Evolutionary conservation across 805 yeast genomes (phyloP), one percentile per base, ranked within the genome.

Genomic region (Sugiyamaella floridensis): DNA sequence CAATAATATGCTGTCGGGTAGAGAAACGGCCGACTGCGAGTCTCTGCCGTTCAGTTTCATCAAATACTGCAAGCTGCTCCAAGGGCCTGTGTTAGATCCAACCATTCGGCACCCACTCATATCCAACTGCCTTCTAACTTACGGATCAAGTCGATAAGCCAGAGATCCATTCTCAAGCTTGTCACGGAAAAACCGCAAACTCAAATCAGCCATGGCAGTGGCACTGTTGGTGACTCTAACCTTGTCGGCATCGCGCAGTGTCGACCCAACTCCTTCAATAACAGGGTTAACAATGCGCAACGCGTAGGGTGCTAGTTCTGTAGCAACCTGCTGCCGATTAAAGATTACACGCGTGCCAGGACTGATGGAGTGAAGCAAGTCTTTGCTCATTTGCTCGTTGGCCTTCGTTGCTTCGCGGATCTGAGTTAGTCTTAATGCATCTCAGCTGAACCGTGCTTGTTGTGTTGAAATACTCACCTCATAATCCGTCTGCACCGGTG

Each of bases 301-400:
- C 2, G 57, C 49, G 41, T 64, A 66, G 4, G 74, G 72, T 19
- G 62, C 55, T n/a, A 67, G 51, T 49, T 70, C 74, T 4, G 55
- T 43, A n/a, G 60, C 43, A 5, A 59, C 47, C 11, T 51, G 41
- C 1, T 19, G 40, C 26, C 48, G 49, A 14, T 44, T 53, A 43
- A 53, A 60, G 29, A 45, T 51, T 32, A 48, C 54, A 12, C 58
- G 51, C 1, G 60, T 37, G 1, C 45, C 18, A 1, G 63, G 45
- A 11, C 58, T 46, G 1, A 59, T 55, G 2, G 56, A 60, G 11
- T 55, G 52, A 19, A 62, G 51, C 10, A 68, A 43, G 18, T 63
- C 65, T 20, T 60, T 60, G 3, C 61, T 34, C 14, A 76, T 58
- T 43, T 70, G 70, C n/a, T 46, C 49, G 26, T 63, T 70, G 16